Base-by-base conservation (phyloP, 192 early-diverging fungal genomes). In the Rhizophlyctis rosea region DNA sequence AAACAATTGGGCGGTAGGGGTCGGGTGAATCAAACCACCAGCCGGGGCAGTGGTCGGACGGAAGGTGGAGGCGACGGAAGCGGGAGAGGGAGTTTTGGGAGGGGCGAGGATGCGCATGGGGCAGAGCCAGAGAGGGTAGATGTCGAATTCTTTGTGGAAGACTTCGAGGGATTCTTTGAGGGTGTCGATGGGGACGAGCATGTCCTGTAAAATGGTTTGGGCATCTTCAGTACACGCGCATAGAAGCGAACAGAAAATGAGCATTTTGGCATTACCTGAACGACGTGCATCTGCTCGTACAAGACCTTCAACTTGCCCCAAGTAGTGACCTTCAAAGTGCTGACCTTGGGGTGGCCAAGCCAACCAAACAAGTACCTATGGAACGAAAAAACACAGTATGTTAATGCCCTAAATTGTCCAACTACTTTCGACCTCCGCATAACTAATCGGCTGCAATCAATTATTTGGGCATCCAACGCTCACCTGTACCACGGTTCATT, bases 91-190 rank as follows among this genome's bases (percentile, higher is more conserved):
- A 23, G 57, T 64, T 50, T 71, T 57, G 9, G 63, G 70, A 14
- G 47, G 24, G 3, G 63, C 66, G 57, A 66, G 35, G 13, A 71
- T 59, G 31, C 58, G 63, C 54, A 66, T 57, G 31, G 70, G 70
- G 62, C 61, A 64, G 54, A 73, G 56, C 71, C 71, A 68, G 3
- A 64, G 65, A 34, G 74, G 74, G 70, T 76, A 76, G 35, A 72
- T 50, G n/a, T 69, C 67, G 61, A 61, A 72, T 1, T 52, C 62
- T 25, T 72, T 54, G 70, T 76, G 66, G 28, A 57, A 69, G 18
- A 72, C 24, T n/a, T 72, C 59, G 28, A 76, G 23, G 16, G 61
- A 61, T 44, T 72, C 74, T 25, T 57, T 54, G 28, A 72, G 49
- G 31, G 62, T 72, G 28, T 29, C 29, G 18, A 76, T 54, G 3